Evolutionary conservation across 768 basidiomycete species (phyloP).

Genomic region (Lyophyllum decastes): DNA sequence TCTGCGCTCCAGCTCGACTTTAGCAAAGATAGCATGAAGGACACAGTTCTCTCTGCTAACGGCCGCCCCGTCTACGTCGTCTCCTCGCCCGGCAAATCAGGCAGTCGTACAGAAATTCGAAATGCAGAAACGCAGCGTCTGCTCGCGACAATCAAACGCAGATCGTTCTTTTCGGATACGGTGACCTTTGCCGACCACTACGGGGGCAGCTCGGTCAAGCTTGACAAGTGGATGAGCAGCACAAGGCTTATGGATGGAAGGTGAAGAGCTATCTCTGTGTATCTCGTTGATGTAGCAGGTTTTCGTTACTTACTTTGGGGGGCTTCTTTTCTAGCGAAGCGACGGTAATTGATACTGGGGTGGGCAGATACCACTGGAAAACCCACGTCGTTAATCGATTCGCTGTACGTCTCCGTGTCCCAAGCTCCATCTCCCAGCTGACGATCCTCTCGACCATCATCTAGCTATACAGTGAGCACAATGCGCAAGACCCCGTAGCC

Average conservation of each 20-base stretch:
- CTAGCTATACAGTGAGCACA: neutral
- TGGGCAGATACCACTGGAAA: neutral
- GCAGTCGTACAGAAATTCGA: slow-evolving; percentile 18
- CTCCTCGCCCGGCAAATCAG: slow-evolving; percentile 19
- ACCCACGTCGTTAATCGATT: neutral
- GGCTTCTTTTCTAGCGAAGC: neutral
- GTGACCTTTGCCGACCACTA: neutral
- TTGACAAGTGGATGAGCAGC: neutral
- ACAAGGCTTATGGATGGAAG: neutral
- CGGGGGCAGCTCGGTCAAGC: neutral
- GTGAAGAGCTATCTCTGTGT: neutral
- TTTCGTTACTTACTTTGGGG: neutral
- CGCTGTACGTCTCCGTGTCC: neutral
- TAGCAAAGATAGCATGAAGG: slow-evolving; percentile 21
- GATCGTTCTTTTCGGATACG: slow-evolving; percentile 19
- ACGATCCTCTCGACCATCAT: neutral
- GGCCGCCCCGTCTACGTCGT: slow-evolving; percentile 20
- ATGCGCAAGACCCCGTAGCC: neutral
- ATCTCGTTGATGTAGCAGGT: neutral
- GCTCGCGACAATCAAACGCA: slow-evolving; percentile 18
- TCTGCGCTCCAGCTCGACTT: slow-evolving; percentile 18
- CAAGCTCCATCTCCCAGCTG: neutral
- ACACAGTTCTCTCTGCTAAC: slow-evolving; percentile 18
- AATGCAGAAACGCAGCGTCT: slow-evolving; percentile 19
- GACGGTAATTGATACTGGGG: neutral